These are phyloP conservation scores for Ceratocystiopsis minuta DNA, from an alignment of 2,329 filamentous ascomycete species.

Conservation along the genomic window DNA sequence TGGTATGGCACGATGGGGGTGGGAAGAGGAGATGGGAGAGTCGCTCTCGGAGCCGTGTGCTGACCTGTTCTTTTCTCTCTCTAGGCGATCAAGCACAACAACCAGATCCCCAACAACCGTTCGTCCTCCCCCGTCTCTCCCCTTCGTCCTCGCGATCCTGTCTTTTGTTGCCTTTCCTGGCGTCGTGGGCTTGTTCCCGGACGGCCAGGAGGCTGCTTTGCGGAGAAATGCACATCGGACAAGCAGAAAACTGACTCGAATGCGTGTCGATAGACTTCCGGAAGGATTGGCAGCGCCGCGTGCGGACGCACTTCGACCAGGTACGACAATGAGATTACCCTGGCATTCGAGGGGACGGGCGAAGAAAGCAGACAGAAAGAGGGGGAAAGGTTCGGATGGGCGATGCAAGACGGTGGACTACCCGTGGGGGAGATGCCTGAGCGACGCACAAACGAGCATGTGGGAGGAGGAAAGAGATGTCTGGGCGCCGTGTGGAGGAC, in stretches of 20 bases:
- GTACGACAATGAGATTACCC: conserved; percentile 33
- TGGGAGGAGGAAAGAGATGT: too few species aligned
- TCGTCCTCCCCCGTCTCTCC: conserved; percentile 24
- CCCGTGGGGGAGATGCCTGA: too few species aligned
- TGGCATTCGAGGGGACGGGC: too few species aligned
- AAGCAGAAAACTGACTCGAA: conserved; percentile 18
- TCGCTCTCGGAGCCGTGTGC: too few species aligned
- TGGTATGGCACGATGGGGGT: conserved; percentile 21
- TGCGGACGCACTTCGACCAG: conserved; percentile 99
- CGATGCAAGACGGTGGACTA: too few species aligned
- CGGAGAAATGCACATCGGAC: not conserved
- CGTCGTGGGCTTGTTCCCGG: too few species aligned
- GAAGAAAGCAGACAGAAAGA: not conserved
- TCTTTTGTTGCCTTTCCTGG: conserved; percentile 6
- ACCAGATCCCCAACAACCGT: conserved; percentile 95
- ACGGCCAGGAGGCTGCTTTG: too few species aligned
- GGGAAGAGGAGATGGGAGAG: too few species aligned
- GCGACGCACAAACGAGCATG: too few species aligned
- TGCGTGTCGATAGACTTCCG: conserved; percentile 57
- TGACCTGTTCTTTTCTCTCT: conserved; percentile 12
- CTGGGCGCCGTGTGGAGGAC: too few species aligned
- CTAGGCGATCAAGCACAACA: conserved; percentile 99
- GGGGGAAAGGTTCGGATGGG: not conserved
- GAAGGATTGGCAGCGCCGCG: conserved; percentile 99
- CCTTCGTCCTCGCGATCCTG: not conserved